These are phyloP conservation scores for Batkoa obscura DNA, from an alignment of 371 early-diverging fungal species.

Conservation along the genomic window DNA sequence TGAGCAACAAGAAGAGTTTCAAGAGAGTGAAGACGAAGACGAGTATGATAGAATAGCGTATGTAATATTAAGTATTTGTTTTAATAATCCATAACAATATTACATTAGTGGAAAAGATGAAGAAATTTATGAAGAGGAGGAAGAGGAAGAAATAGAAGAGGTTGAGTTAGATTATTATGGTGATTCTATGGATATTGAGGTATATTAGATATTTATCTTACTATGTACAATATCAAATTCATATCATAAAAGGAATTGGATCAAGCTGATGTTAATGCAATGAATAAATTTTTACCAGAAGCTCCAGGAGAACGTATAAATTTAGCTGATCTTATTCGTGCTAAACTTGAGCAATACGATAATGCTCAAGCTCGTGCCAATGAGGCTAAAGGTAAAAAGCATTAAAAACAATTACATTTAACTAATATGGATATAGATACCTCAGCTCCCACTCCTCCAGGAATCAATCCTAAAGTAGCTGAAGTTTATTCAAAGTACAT, in stretches of 20 bases:
- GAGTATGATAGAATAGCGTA: conserved; percentile 10
- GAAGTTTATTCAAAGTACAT: conserved; percentile 83
- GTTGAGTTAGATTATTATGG: conserved; percentile 19
- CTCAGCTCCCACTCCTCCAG: conserved; percentile 22
- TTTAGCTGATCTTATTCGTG: conserved; percentile 84
- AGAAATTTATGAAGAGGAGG: conserved; percentile 18
- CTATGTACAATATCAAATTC: conserved; percentile 5
- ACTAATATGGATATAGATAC: not conserved
- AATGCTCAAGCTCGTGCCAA: conserved; percentile 12
- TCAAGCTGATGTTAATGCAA: conserved; percentile 48
- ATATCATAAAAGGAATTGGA: conserved; percentile 58
- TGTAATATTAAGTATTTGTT: conserved; percentile 6
- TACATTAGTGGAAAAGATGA: conserved; percentile 15
- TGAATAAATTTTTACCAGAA: conserved; percentile 72
- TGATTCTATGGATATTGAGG: conserved; percentile 25
- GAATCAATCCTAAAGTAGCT: conserved; percentile 71
- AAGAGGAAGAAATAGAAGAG: conserved; percentile 28
- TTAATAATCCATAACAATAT: not conserved
- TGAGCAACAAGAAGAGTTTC: conserved; percentile 80
- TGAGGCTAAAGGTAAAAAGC: conserved; percentile 1
- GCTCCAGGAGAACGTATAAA: conserved; percentile 55
- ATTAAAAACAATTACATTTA: not conserved
- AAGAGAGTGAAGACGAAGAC: conserved; percentile 16
- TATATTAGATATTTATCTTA: conserved; percentile 1
- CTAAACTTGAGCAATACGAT: conserved; percentile 77